Base-by-base conservation (phyloP, 371 early-diverging fungal species). In the Enteropsectra breve region DNA sequence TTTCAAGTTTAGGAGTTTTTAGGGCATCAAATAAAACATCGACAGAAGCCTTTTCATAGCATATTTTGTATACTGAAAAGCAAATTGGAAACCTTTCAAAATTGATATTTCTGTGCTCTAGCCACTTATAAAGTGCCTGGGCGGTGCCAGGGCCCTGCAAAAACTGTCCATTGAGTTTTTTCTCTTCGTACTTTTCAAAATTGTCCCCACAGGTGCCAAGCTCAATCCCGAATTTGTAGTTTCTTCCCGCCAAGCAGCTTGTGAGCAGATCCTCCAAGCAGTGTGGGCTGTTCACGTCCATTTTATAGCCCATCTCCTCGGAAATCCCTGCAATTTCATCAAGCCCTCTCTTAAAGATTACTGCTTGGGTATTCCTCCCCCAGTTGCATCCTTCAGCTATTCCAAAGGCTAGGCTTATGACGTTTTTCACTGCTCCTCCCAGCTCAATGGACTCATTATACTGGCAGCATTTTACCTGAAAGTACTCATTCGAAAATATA, bases 381-480 rank as follows among this genome's bases (percentile, higher is more conserved):
- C 84, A 63, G n/a, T 18, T 8, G 11, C n/a, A 8, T 18, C 93
- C 95, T 77, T 90, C 90, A 47, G 90, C 88, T 63, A 95, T 83
- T 45, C 97, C 97, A 62, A 90, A 94, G 36, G 87, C 97, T 55
- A 95, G 85, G 23, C 92, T 92, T n/a, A 95, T 87, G 21, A 97
- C 86, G 83, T 97, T 95, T 83, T 97, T 97, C 37, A 97, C 78
- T 1, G 95, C 92, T 68, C 95, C 96, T 80, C 91, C 94, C 32
- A 95, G 80, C 80, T 97, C 94, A 18, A 93, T 90, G 58, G 90
- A 90, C 43, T 85, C 84, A 2, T 88, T 84, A 79, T 94, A 94
- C 45, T 83, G 78, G 33, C 89, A 84, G 21, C 18, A 11, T 28
- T 52, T 24, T 74, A 91, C 85, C 50, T 83, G 84, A 83, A 92